Base-by-base conservation (phyloP, 2,329 filamentous ascomycete genomes). In the Fusarium virguliforme region DNA sequence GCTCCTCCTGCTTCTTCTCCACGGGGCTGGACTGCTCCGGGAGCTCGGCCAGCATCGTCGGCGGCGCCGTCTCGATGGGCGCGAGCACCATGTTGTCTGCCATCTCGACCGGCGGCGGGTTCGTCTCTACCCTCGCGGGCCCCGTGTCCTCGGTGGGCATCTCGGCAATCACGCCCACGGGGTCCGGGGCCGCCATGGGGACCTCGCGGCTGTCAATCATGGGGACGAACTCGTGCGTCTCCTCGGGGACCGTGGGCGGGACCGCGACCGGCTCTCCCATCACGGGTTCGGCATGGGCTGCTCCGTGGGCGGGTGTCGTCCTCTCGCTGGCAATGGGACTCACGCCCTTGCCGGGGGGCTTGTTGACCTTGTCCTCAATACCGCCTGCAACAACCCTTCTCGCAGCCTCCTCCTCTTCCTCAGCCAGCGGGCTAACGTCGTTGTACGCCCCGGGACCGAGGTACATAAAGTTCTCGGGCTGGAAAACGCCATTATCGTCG, bases 381-480 rank as follows among this genome's bases (percentile, higher is more conserved):
- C 67, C 67, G 1, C 69, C 69, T 0, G 76, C 76, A 3, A 79
- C 74, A 32, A 74, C 65, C 59, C 78, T 73, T 67, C 71, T 75
- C 9, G 79, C 78, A 35, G 75, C 76, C 61, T 78, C 73, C 4
- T 81, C 81, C 34, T 85, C 82, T 54, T 84, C 81, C 28, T 83
- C 81, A 0, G 69, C 78, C 30, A 84, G 57, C 0, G 85, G 83
- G 48, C 82, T 85, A n/a, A 85, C 77, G 57, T 86, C 85, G 28
- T 74, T 82, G 69, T 84, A 84, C 2, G 78, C 75, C 2, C 83
- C 84, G 0, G 85, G 84, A 0, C 85, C 86, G 15, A 87, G 81
- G 68, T 84, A 87, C 82, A 87, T 86, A 68, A 88, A 86, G 66
- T 80, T 84, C 67, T 86, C 86, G 4, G 85, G 84, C 65, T 87